phyloP scores from a whole-genome alignment of 257 asterid genomes.

The Ophiorrhiza pumila region DNA sequence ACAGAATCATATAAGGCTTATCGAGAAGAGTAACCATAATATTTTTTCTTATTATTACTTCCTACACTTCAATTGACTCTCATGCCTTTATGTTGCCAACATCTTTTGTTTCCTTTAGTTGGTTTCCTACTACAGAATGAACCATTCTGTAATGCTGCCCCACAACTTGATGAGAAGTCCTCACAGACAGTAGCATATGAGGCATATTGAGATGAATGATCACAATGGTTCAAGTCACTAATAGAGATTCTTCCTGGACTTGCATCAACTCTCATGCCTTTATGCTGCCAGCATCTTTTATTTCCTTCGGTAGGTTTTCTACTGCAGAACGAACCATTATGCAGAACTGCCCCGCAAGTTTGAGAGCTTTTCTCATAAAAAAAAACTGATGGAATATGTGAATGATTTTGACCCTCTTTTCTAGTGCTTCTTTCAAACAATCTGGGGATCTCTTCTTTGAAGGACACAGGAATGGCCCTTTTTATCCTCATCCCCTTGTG shows the following conservation, averaged over 20 bases:
- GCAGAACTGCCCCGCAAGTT: conserved; percentile 22
- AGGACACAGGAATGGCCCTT: conserved; percentile 8
- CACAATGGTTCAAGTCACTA: not conserved
- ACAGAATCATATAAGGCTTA: not conserved
- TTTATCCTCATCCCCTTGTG: conserved; percentile 36
- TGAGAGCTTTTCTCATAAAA: conserved; percentile 1
- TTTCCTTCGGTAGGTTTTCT: conserved; percentile 23
- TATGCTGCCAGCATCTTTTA: conserved; percentile 34
- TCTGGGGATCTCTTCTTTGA: conserved; percentile 1
- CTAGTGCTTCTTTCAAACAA: conserved; percentile 3
- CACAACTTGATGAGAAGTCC: conserved; percentile 1
- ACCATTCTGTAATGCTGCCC: conserved; percentile 7
- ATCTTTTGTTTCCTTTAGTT: conserved; percentile 13
- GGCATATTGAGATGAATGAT: not conserved
- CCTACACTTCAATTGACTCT: not conserved
- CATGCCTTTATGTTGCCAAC: conserved; percentile 13
- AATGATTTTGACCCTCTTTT: conserved; percentile 1
- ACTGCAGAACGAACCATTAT: conserved; percentile 28
- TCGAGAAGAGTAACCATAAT: not conserved
- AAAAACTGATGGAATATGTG: conserved; percentile 3
- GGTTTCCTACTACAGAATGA: conserved; percentile 11
- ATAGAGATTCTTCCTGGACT: not conserved
- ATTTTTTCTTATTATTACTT: too few relatives aligned
- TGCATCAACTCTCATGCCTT: conserved; percentile 20
- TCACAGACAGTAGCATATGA: not conserved